Evolutionary conservation across 805 yeast species (phyloP).

Genomic region (Metschnikowia lochheadii): DNA sequence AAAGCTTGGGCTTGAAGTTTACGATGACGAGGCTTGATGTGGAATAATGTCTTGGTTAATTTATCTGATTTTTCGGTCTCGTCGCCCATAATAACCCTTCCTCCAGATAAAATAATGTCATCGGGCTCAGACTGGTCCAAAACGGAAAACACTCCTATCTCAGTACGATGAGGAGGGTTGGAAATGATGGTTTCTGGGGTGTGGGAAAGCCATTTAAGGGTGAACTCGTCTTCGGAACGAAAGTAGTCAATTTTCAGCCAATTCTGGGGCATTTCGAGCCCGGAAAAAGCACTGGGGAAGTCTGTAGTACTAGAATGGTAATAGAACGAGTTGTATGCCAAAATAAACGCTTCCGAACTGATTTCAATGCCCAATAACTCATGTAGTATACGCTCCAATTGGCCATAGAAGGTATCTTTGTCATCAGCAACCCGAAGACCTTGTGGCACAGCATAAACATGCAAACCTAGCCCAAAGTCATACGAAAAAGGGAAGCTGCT

Average conservation of each 20-base stretch:
- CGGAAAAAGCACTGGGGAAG: not conserved
- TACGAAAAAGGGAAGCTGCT: conserved; percentile 23
- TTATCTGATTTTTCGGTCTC: conserved; percentile 7
- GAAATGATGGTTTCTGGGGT: not conserved
- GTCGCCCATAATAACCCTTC: conserved; percentile 27
- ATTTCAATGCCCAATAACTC: conserved; percentile 19
- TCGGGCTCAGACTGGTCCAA: conserved; percentile 28
- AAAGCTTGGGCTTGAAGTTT: not conserved
- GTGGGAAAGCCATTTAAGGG: conserved; percentile 6
- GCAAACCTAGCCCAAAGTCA: conserved; percentile 24
- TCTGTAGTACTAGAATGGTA: conserved; percentile 15
- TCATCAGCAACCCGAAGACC: conserved; percentile 9
- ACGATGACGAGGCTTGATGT: conserved; percentile 39
- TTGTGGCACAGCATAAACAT: conserved; percentile 30
- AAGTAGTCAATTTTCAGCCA: conserved; percentile 15
- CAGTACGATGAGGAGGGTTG: conserved; percentile 18
- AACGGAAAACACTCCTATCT: conserved; percentile 35
- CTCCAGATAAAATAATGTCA: conserved; percentile 36
- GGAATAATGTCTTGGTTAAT: conserved; percentile 34
- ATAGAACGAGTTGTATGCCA: conserved; percentile 27
- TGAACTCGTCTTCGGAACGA: conserved; percentile 2
- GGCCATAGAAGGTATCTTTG: conserved; percentile 20
- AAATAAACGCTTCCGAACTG: conserved; percentile 22
- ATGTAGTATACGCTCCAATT: conserved; percentile 13
- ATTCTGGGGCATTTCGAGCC: not conserved